Evolutionary conservation across 2,329 filamentous ascomycete genomes (phyloP), one percentile per base, ranked within the genome.

Genomic region (Blastomyces parvus): DNA sequence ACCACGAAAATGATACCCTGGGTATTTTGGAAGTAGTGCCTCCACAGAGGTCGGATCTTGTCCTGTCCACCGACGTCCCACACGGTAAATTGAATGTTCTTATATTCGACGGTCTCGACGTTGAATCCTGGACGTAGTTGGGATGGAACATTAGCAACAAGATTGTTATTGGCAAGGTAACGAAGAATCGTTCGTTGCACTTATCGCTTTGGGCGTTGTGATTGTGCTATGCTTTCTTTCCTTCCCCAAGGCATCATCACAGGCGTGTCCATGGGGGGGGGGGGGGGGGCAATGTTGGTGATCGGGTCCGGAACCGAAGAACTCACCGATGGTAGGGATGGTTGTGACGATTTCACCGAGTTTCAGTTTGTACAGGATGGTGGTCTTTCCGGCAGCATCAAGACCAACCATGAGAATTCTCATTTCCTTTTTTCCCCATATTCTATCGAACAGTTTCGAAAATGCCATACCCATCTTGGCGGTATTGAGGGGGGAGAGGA

Each of bases 371-470:
- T 99, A 99, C 72, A 99, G 88, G 77, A 99, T 99, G 73, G 94
- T 99, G 76, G 94, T 99, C 87, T 99, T 99, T 89, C 94, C 94
- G 79, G 94, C 94, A 74, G 94, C 94, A 81, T 99, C 94, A 75
- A 99, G 88, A 86, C 94, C 94, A 74, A 99, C 92, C 94, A 99
- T 99, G 81, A 99, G 81, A 83, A 99, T 97, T 85, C 94, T 88
- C 94, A 99, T 99, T 87, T 99, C 94, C 88, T 97, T 97, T 89
- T 96, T 96, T 76, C 93, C 91, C 88, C 91, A 96, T 80, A 97
- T 86, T 83, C 88, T 87, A 78, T 96, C 90, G 80, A 97, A 94
- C 77, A 97, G 80, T 86, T 94, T 96, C 74, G 92, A 97, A 82
- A 97, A 91, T 77, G 89, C 87, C 80, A 97, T 86, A 95, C 94